Evolutionary conservation across 768 basidiomycete genomes (phyloP).

Genomic region (Naganishia onofrii): DNA sequence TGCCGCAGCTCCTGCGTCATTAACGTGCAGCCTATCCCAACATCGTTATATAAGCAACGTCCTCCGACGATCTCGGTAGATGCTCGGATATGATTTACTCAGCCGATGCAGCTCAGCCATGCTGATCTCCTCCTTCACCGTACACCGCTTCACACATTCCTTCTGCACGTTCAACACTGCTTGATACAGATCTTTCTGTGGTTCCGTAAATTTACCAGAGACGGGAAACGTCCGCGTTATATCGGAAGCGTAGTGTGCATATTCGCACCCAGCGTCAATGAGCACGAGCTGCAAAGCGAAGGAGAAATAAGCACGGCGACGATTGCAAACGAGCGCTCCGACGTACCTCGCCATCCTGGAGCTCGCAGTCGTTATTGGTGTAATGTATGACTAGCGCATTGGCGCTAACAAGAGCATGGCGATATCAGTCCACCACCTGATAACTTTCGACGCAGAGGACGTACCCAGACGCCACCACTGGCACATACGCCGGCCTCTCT

Average conservation of each 20-base stretch:
- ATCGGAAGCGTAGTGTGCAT: conserved; percentile 87
- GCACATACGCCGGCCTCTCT: conserved; percentile 90
- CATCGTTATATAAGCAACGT: background rate
- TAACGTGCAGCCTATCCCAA: conserved; percentile 58
- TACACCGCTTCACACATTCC: conserved; percentile 50
- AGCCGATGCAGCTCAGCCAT: conserved; percentile 74
- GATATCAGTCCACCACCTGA: background rate
- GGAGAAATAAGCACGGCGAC: background rate
- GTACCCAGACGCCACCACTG: conserved; percentile 92
- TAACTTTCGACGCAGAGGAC: background rate
- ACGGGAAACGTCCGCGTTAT: conserved; percentile 83
- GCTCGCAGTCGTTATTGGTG: conserved; percentile 78
- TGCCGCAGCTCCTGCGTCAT: conserved; percentile 72
- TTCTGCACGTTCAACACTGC: conserved; percentile 55
- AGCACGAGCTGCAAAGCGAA: conserved; percentile 56
- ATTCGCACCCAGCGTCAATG: conserved; percentile 90
- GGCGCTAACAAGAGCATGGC: conserved; percentile 56
- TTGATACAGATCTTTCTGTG: conserved; percentile 80
- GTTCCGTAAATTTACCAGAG: conserved; percentile 70
- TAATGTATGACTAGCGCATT: conserved; percentile 93
- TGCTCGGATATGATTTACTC: conserved; percentile 49
- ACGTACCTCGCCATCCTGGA: conserved; percentile 62
- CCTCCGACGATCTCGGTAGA: background rate
- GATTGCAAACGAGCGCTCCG: conserved; percentile 48
- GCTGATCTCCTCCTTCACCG: conserved; percentile 58